Evolutionary conservation across 371 early-diverging fungal genomes (phyloP).

Genomic region (Batrachochytrium dendrobatidis): DNA sequence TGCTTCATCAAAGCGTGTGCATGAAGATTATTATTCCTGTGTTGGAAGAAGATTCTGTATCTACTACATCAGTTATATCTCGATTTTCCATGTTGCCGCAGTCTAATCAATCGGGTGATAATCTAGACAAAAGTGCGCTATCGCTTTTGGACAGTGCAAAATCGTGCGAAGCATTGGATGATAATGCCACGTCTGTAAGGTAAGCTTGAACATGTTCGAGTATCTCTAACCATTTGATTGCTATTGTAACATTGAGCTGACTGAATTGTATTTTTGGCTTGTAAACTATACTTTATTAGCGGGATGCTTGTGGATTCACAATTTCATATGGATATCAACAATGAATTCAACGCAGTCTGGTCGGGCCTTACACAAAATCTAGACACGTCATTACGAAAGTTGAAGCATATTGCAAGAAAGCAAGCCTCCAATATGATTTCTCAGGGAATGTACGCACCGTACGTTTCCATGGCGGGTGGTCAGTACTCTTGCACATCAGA

Average conservation of each 20-base stretch:
- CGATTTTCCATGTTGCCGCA: not conserved
- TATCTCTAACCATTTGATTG: too few species aligned
- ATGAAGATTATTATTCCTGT: conserved; percentile 10
- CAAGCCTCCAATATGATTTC: not conserved
- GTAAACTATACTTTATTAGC: too few species aligned
- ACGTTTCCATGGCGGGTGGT: not conserved
- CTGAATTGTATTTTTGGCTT: too few species aligned
- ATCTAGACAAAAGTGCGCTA: not conserved
- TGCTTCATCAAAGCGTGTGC: conserved; percentile 21
- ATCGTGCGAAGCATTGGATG: too few species aligned
- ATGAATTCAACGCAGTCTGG: conserved; percentile 31
- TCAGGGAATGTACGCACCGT: not conserved
- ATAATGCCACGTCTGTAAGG: too few species aligned
- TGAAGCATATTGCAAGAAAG: not conserved
- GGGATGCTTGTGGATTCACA: conserved; percentile 18
- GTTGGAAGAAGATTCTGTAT: not conserved
- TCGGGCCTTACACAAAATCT: conserved; percentile 18
- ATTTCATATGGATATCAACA: conserved; percentile 22
- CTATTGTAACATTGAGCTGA: too few species aligned
- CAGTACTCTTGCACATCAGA: not conserved
- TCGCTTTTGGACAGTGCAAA: not conserved
- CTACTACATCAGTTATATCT: not conserved
- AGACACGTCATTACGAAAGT: conserved; percentile 2
- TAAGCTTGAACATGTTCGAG: too few species aligned
- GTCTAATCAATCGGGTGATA: not conserved